These are phyloP conservation scores for Diophrys sp. DNA, from an alignment of 73 alveolate species.

Conservation along the genomic window DNA sequence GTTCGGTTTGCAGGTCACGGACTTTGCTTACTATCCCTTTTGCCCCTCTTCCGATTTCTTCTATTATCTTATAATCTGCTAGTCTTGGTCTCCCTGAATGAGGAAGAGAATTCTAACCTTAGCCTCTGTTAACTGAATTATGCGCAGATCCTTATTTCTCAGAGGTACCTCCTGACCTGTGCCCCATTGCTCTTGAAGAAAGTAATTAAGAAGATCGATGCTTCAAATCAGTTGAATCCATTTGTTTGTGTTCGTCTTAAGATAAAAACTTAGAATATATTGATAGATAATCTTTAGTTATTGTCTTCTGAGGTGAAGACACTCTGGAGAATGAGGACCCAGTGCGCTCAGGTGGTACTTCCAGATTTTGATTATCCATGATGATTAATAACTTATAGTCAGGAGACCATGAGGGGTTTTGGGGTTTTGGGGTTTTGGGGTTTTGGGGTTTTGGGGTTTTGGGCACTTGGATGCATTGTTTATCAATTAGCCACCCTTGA, in stretches of 20 bases:
- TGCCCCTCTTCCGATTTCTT: constrained; percentile 35
- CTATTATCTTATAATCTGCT: constrained; percentile 8
- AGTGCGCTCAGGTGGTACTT: too few species aligned
- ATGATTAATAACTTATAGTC: too few species aligned
- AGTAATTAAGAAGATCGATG: not conserved
- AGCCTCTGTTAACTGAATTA: not conserved
- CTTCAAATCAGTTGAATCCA: not conserved
- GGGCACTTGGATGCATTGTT: constrained; percentile 52
- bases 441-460: too few species aligned
- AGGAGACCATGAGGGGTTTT: too few species aligned
- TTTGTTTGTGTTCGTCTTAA: not conserved
- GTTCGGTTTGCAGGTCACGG: not conserved
- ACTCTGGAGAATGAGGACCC: too few species aligned
- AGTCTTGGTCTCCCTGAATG: not conserved
- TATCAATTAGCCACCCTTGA: constrained; percentile 46
- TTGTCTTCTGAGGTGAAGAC: not conserved
- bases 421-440: too few species aligned
- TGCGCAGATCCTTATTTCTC: not conserved
- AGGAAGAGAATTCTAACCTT: not conserved
- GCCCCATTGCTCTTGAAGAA: not conserved
- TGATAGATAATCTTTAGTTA: not conserved
- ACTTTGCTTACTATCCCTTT: constrained; percentile 16
- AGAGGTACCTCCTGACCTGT: too few species aligned
- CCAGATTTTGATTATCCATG: too few species aligned
- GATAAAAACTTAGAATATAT: not conserved